Evolutionary conservation across 225 moss, liverwort and hornwort species (phyloP).

Genomic region (Neckera pumila): DNA sequence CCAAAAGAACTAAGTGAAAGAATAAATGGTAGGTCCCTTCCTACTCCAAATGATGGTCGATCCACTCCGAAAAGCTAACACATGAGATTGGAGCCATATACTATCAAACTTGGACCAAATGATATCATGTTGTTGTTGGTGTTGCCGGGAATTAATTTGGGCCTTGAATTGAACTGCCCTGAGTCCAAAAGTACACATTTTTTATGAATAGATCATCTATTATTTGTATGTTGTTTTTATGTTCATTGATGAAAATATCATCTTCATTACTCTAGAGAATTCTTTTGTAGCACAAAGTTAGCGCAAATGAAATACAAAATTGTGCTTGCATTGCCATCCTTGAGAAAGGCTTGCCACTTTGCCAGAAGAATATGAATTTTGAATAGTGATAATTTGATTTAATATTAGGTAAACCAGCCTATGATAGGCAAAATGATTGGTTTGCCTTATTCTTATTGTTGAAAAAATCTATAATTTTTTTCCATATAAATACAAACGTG

Average conservation of each 20-base stretch:
- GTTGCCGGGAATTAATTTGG: too few relatives aligned
- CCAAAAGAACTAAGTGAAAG: too few relatives aligned
- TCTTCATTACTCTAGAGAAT: neutral
- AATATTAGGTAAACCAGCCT: neutral
- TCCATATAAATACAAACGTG: neutral
- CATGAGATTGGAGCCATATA: too few relatives aligned
- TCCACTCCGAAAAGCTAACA: too few relatives aligned
- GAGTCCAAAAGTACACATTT: neutral
- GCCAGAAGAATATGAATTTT: neutral
- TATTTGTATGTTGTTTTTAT: neutral
- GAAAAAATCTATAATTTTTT: neutral
- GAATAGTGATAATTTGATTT: neutral
- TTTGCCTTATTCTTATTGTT: neutral
- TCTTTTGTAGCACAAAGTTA: neutral
- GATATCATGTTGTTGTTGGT: too few relatives aligned
- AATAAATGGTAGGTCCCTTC: too few relatives aligned
- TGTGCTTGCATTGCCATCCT: fast-evolving
- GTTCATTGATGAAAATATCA: neutral
- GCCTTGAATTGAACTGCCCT: too few relatives aligned
- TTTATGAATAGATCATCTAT: neutral
- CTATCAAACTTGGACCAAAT: too few relatives aligned
- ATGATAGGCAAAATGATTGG: fast-evolving
- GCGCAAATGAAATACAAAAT: neutral
- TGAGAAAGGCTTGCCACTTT: neutral
- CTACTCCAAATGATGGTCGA: too few relatives aligned